Conservation (phyloP, 148 eudicot species). For the Fagopyrum esculentum region DNA sequence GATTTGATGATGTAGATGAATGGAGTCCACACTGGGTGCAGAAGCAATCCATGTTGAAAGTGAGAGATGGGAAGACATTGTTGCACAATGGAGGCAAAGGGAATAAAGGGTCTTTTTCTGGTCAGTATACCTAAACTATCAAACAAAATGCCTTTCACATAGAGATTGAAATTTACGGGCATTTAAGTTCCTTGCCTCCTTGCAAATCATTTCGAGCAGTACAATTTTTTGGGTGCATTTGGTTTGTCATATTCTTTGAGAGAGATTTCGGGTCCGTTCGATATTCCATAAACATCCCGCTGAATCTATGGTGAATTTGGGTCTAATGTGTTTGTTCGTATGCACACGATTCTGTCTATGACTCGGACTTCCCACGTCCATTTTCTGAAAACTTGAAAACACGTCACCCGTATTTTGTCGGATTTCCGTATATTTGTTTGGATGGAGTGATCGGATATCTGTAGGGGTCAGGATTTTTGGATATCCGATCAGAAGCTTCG, state of each 20-base stretch:
- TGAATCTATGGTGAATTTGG: too few relatives aligned
- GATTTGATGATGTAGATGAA: not conserved
- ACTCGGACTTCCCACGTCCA: too few relatives aligned
- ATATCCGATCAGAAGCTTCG: too few relatives aligned
- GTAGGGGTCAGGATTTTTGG: too few relatives aligned
- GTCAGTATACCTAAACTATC: constrained; percentile 5
- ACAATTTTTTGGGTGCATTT: not conserved
- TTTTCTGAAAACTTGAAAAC: too few relatives aligned
- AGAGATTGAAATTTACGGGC: not conserved
- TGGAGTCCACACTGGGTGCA: not conserved
- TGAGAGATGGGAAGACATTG: not conserved
- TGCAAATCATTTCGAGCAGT: not conserved
- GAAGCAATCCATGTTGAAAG: constrained; percentile 6
- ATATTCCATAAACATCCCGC: too few relatives aligned
- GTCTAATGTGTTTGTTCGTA: too few relatives aligned
- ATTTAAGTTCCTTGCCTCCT: not conserved
- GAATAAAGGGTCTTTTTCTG: constrained; percentile 8
- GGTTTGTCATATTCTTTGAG: not conserved
- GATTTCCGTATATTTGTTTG: too few relatives aligned
- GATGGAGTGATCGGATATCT: too few relatives aligned
- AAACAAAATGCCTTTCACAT: constrained; percentile 6
- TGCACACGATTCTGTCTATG: too few relatives aligned
- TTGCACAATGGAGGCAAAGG: not conserved
- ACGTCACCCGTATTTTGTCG: too few relatives aligned
- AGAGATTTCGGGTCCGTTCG: not conserved